Base-by-base conservation (phyloP, 257 asterid species). In the Fraxinus excelsior region DNA sequence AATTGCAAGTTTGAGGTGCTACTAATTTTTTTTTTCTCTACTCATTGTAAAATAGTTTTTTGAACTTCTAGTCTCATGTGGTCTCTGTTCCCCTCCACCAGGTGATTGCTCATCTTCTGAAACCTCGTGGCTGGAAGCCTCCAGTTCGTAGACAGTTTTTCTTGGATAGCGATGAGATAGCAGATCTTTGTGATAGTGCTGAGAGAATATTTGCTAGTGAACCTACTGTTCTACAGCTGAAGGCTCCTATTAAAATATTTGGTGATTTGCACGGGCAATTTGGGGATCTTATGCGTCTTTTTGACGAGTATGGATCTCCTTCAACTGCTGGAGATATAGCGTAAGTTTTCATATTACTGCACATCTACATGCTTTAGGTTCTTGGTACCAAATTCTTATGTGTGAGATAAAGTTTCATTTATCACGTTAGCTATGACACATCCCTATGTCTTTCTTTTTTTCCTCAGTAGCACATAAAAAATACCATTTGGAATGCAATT, bases 101-200 rank as follows among this genome's bases (percentile, higher is more conserved):
- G 99, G 95, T 96, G 90, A 81, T 96, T 79, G 90, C 95, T 56
- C 96, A 96, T 88, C 97, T 96, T 75, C 67, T 96, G 77, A 93
- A 93, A 80, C 99, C 99, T 78, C 98, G 98, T 76, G 99, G 99
- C 72, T 96, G 99, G 99, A 96, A 93, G 87, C 99, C 98, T 76
- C 99, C 99, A 28, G 99, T 96, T 72, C 89, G 89, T 42, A 86
- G 99, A 26, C 98, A 96, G 76, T 96, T 93, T 86, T 96, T 96
- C 90, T 84, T 96, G 91, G 99, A 96, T 74, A 91, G 97, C 89
- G 89, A 91, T 83, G 99, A 96, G 90, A 88, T 96, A 71, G 94
- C 97, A 78, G 99, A 96, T 90, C 99, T 96, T 77, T 96, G 99
- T 82, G 99, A 95, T 76, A 84, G 92, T 82, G 97, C 99, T 58